Percentiles rank a stretch among this genome's conserved stretches.
phyloP scores from a whole-genome alignment of 306 rosid species.

The Lathyrus tuberosus region DNA sequence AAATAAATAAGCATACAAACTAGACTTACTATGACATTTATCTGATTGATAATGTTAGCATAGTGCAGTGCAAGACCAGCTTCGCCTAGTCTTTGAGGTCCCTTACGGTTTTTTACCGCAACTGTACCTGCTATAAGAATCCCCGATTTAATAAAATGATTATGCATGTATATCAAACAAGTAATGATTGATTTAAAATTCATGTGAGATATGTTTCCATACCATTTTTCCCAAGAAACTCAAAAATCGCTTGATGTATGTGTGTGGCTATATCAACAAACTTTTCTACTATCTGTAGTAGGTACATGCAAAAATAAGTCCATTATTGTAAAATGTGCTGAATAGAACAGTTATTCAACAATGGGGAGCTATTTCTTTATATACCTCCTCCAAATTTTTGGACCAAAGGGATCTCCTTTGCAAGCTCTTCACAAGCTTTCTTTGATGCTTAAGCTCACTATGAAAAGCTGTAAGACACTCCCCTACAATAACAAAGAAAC shows the following conservation, averaged over 20 bases:
- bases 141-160: constrained; percentile 11
- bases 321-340: constrained; percentile 4
- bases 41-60: constrained; percentile 82
- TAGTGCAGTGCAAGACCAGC: constrained; percentile 96
- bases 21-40: constrained; percentile 73
- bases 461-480: constrained; percentile 70
- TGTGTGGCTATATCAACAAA: constrained; percentile 60
- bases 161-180: neutral
- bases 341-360: constrained; percentile 4
- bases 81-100: constrained; percentile 67
- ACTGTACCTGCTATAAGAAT: constrained; percentile 46
- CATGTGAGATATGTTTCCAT: constrained; percentile 32
- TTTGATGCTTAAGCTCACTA: constrained; percentile 82
- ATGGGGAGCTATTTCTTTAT: constrained; percentile 19
- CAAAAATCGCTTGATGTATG: constrained; percentile 61
- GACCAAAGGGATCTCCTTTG: constrained; percentile 91
- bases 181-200: constrained; percentile 10
- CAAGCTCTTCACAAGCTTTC: constrained; percentile 78
- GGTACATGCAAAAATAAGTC: constrained; percentile 35
- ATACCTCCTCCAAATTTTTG: constrained; percentile 83
- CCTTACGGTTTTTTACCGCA: constrained; percentile 27
- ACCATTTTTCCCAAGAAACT: constrained; percentile 70
- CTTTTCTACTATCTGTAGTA: constrained; percentile 80
- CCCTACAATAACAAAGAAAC: constrained; percentile 61
- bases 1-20: neutral